phyloP scores from a whole-genome alignment of 345 rosid species.

The Corymbia maculata region DNA sequence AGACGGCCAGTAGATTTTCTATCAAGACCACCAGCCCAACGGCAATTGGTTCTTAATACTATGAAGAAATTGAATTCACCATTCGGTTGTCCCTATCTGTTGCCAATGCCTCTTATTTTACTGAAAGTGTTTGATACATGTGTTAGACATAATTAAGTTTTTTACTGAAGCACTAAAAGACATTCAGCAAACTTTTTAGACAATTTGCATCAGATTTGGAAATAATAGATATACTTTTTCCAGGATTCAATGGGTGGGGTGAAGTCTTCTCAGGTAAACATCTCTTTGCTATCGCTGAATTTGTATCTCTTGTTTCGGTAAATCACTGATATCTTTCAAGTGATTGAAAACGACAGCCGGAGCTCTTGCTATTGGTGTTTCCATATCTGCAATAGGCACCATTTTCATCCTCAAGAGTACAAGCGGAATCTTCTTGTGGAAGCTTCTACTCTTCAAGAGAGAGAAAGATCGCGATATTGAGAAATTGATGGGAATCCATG shows the following conservation, averaged over 20 bases:
- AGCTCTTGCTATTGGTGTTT: background rate
- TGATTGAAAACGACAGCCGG: background rate
- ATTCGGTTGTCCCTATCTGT: background rate
- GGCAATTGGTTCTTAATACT: background rate
- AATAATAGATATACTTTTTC: background rate
- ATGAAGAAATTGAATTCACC: background rate
- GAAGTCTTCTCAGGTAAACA: background rate
- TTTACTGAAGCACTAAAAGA: background rate
- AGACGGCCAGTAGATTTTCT: background rate
- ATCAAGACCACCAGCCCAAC: background rate
- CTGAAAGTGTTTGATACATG: background rate
- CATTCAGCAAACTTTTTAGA: background rate
- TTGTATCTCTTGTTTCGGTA: background rate
- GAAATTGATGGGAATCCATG: constrained; percentile 2
- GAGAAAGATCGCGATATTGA: background rate
- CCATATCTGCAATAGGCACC: background rate
- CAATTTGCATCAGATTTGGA: background rate
- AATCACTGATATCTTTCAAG: background rate
- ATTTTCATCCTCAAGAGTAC: background rate
- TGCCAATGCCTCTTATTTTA: background rate
- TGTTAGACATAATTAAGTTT: background rate
- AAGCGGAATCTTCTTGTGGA: background rate
- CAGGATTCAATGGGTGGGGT: background rate
- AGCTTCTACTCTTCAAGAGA: background rate
- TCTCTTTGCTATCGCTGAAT: background rate